Conservation (phyloP, 2,329 filamentous ascomycete genomes). For the Cordyceps javanica region DNA sequence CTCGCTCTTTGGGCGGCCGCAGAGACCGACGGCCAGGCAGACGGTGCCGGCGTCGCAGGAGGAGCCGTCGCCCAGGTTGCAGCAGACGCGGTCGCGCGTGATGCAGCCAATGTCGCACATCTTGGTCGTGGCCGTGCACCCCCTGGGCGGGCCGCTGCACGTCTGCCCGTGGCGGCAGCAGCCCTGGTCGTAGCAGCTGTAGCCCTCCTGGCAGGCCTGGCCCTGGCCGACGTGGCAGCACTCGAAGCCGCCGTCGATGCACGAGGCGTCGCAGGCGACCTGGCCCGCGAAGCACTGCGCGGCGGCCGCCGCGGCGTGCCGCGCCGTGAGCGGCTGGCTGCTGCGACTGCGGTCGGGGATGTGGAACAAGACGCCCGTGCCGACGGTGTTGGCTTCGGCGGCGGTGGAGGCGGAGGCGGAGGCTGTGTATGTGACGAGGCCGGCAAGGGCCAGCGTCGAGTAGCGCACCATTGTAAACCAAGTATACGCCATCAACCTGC, state of each 20-base stretch:
- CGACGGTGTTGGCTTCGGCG: neutral
- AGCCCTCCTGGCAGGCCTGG: conserved; percentile 7
- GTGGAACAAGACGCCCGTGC: neutral
- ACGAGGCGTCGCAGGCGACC: neutral
- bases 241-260: neutral
- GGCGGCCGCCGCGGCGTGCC: neutral
- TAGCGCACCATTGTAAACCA: neutral
- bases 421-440: neutral
- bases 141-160: conserved; percentile 3
- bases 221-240: conserved; percentile 11
- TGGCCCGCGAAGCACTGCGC: neutral
- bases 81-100: conserved; percentile 4
- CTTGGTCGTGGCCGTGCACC: conserved; percentile 3
- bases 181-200: conserved; percentile 8
- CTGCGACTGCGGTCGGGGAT: neutral
- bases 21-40: neutral
- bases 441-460: neutral
- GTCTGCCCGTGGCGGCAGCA: conserved; percentile 8
- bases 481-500: neutral
- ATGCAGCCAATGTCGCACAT: conserved; percentile 9
- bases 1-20: neutral
- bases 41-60: conserved; percentile 6
- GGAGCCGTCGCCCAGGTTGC: conserved; percentile 2
- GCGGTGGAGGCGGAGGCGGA: neutral
- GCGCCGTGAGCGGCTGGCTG: neutral